Conservation (phyloP, 2,329 filamentous ascomycete genomes). For the Penicillium polonicum region DNA sequence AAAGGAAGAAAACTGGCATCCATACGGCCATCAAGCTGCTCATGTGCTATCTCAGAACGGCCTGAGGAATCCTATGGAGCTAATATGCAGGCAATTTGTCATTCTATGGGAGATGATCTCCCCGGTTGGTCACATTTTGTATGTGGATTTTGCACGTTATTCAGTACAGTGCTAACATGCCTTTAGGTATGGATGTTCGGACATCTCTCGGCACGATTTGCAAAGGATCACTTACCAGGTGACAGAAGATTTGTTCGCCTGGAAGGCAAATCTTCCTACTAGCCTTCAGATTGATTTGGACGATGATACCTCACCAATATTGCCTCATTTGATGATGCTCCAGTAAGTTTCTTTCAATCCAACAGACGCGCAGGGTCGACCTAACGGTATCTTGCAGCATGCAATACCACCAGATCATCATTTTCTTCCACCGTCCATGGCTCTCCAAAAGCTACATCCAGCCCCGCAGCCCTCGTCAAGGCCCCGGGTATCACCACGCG, state of each 20-base stretch:
- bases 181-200: slow-evolving; percentile 38
- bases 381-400: slow-evolving; percentile 30
- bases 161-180: slow-evolving; percentile 12
- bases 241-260: slow-evolving; percentile 40
- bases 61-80: slow-evolving; percentile 33
- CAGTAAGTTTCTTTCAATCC: slow-evolving; percentile 30
- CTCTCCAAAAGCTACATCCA: slow-evolving; percentile 46
- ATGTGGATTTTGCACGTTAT: slow-evolving; percentile 5
- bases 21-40: slow-evolving; percentile 29
- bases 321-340: slow-evolving; percentile 45
- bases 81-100: slow-evolving; percentile 41
- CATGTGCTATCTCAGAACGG: slow-evolving; percentile 18
- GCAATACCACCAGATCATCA: slow-evolving; percentile 47
- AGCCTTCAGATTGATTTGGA: slow-evolving; percentile 38
- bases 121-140: slow-evolving; percentile 45
- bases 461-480: slow-evolving; percentile 41
- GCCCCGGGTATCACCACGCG: slow-evolving; percentile 46
- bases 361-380: background rate
- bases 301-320: slow-evolving; percentile 32
- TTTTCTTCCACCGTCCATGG: slow-evolving; percentile 47
- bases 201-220: slow-evolving; percentile 39
- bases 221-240: slow-evolving; percentile 38
- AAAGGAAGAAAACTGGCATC: slow-evolving; percentile 34
- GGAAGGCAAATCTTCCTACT: slow-evolving; percentile 43
- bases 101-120: slow-evolving; percentile 47